Evolutionary conservation across 78 protist species (phyloP), one percentile per base, ranked within the genome.

Genomic region (Dictyostelium brefeldianum): DNA sequence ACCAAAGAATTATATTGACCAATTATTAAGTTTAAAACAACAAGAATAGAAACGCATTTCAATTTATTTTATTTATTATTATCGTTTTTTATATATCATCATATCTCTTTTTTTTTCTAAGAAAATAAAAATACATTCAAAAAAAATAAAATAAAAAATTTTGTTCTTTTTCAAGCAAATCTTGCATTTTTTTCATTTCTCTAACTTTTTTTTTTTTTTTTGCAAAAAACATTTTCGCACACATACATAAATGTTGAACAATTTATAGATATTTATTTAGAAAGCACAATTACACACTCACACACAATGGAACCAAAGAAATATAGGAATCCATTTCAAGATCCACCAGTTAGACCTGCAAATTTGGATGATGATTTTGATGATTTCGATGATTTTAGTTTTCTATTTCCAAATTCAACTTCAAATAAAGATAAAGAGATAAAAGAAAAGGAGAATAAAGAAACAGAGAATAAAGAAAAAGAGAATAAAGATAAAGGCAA

Each of bases 1-100:
- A 29, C 93, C 93, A 74, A 77, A 87, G 8, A 81, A 87, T 11
- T 87, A 64, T 62, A 47, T 65, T 29, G 77, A 77, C 5, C 83
- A 87, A 46, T 71, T 87, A 9, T 22, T 62, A 51, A 36, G 65
- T 27, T 22, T 87, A 53, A 87, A 87, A 62, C 43, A 36, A 36
- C 43, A 36, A 36, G 43, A 36, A 36, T 36, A 36, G 2, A 36
- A n/a, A n/a, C n/a, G n/a, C n/a, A n/a, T n/a, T n/a, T n/a, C n/a
- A n/a, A n/a, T n/a, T n/a, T n/a, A n/a, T n/a, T n/a, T n/a, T n/a
- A n/a, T n/a, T n/a, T n/a, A n/a, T n/a, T n/a, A n/a, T n/a, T n/a
- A n/a, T n/a, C n/a, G n/a, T n/a, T n/a, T n/a, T n/a, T n/a, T n/a
- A n/a, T n/a, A n/a, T n/a, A n/a, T n/a, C n/a, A n/a, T n/a, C n/a